These are phyloP conservation scores for Agastache rugosa DNA, from an alignment of 257 asterid species.

Conservation along the genomic window DNA sequence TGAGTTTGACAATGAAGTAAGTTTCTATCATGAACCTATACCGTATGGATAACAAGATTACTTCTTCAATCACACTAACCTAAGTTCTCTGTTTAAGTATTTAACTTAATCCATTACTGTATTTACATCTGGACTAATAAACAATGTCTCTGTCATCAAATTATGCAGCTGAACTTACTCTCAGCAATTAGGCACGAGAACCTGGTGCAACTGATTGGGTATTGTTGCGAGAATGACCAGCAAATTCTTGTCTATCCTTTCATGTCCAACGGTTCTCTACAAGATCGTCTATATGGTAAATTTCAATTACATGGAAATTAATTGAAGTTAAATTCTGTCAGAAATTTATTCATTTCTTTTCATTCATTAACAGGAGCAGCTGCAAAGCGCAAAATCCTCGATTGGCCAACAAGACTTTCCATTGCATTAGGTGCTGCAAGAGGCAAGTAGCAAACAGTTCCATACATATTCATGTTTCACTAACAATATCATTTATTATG, in stretches of 20 bases:
- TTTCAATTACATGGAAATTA: background rate
- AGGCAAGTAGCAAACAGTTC: slow-evolving; percentile 59
- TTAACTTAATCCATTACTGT: background rate
- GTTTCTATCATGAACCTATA: slow-evolving; percentile 10
- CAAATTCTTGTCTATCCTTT: slow-evolving; percentile 91
- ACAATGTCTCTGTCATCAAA: slow-evolving; percentile 19
- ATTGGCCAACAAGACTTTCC: slow-evolving; percentile 91
- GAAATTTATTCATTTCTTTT: slow-evolving; percentile 27
- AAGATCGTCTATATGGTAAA: slow-evolving; percentile 88
- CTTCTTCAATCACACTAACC: no score
- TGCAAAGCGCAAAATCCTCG: slow-evolving; percentile 78
- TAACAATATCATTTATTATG: background rate
- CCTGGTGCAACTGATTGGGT: slow-evolving; percentile 80
- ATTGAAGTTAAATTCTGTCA: slow-evolving; percentile 22
- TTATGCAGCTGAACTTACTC: slow-evolving; percentile 76
- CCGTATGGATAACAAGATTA: background rate
- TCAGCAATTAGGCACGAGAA: slow-evolving; percentile 78
- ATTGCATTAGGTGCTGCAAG: slow-evolving; percentile 92
- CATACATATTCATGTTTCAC: slow-evolving; percentile 7
- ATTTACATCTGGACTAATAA: slow-evolving; percentile 23
- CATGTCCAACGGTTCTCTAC: slow-evolving; percentile 90
- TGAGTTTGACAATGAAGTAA: slow-evolving; percentile 88
- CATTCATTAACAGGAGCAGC: slow-evolving; percentile 70
- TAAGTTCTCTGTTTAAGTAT: background rate
- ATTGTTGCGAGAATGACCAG: slow-evolving; percentile 91